phyloP scores from a whole-genome alignment of 192 early-diverging fungal genomes.

The Dissophora globulifera region DNA sequence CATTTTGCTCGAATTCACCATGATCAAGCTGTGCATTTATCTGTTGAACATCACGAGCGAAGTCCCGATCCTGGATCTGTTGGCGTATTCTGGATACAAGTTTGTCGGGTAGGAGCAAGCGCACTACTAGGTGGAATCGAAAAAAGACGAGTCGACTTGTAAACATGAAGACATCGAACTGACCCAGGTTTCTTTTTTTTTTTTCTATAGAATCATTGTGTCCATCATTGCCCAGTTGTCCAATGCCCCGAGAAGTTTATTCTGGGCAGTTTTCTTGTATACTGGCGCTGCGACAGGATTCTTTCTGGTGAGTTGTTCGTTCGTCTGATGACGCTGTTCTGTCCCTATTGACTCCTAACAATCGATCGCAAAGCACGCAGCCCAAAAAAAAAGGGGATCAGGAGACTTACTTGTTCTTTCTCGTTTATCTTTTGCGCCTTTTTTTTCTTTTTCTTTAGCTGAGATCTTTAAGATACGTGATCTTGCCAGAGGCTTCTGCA shows the following conservation, averaged over 20 bases:
- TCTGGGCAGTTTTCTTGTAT: constrained; percentile 81
- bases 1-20: constrained; percentile 82
- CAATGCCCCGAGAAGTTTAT: constrained; percentile 60
- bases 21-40: constrained; percentile 88
- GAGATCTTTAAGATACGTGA: constrained; percentile 77
- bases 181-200: background rate
- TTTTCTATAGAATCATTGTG: constrained; percentile 57
- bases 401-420: too few species aligned
- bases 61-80: constrained; percentile 83
- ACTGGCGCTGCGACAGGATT: constrained; percentile 83
- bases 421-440: constrained; percentile 10
- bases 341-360: background rate
- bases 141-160: too few species aligned
- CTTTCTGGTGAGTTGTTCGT: constrained; percentile 77
- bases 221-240: constrained; percentile 48
- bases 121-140: too few species aligned
- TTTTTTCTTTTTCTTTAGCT: constrained; percentile 54
- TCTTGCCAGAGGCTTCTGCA: constrained; percentile 74
- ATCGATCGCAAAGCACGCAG: too few species aligned
- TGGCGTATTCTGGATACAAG: constrained; percentile 95
- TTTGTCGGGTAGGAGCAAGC: constrained; percentile 77
- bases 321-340: too few species aligned
- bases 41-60: constrained; percentile 87
- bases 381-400: too few species aligned
- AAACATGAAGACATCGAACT: too few species aligned